Evolutionary conservation across 768 basidiomycete species (phyloP).

Genomic region (Boletales sp.): DNA sequence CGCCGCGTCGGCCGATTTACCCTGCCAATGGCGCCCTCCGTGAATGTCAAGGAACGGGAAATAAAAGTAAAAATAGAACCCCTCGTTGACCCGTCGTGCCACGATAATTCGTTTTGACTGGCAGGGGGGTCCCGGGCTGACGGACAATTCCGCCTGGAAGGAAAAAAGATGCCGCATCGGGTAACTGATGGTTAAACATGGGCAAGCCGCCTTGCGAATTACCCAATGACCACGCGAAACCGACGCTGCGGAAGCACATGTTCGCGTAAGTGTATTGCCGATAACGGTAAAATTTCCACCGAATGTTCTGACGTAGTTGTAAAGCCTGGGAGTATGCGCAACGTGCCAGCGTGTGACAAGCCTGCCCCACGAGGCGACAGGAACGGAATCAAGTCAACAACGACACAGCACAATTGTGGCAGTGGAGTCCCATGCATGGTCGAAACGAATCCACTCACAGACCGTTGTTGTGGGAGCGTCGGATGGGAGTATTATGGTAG

Average conservation of each 20-base stretch:
- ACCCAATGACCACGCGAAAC: background rate
- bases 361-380: background rate
- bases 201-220: background rate
- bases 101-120: conserved; percentile 2
- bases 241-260: background rate
- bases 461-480: background rate
- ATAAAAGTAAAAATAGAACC: background rate
- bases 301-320: background rate
- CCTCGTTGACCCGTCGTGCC: conserved; percentile 3
- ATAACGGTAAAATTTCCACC: background rate
- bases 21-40: background rate
- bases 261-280: background rate
- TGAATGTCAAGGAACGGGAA: background rate
- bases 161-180: background rate
- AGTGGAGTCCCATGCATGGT: background rate
- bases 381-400: conserved; percentile 7
- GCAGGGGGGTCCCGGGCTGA: background rate
- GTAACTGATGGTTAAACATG: background rate
- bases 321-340: background rate
- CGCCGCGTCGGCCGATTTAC: background rate
- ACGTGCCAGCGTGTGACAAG: background rate
- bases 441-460: background rate
- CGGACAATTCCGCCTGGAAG: background rate
- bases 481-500: too few species aligned
- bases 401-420: conserved; percentile 1